Base-by-base conservation (phyloP, 306 rosid species). In the Pyrus bretschneideri region DNA sequence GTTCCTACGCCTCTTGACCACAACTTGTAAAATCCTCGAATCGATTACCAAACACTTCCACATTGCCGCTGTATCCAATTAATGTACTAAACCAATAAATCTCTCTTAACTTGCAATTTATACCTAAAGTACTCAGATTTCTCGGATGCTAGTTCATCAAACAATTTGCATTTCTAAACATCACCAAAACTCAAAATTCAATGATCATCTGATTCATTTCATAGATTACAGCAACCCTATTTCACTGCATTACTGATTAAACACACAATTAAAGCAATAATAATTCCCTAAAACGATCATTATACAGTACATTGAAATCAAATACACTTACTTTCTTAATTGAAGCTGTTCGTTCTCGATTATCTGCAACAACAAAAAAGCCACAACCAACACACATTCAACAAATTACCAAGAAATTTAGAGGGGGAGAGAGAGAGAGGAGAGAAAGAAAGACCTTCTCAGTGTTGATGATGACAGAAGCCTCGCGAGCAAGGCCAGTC, bases 321-420 rank as follows among this genome's bases (percentile, higher is more conserved):
- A 10, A 64, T 9, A 61, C n/a, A 83, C 82, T 64, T 84, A 92
- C 98, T 85, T 95, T 74, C 78, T 85, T 71, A 95, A 84, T 82
- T 88, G 95, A 87, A 84, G 89, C 72, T 91, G 92, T 72, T 92
- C 96, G 67, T 77, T 95, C 88, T 85, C 97, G 76, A 92, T 92
- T 76, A 89, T 76, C 98, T 91, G 94, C 83, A 69, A 76, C 23
- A 13, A 70, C 81, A 73, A 71, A 18, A 13, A 70, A 70, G 44
- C 19, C 57, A 58, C 18, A 64, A 18, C 42, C 19, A 64, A 71
- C 14, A 45, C 65, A 70, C 59, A 30, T 23, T 71, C 33, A 64
- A 23, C 45, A 19, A 25, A 82, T 12, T 64, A 73, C 35, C 57
- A 21, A 38, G 5, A 42, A 17, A 42, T 49, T 49, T 15, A 49